Evolutionary conservation across 805 yeast species (phyloP), one percentile per base, ranked within the genome.

Genomic region (Ogataea methanolica): DNA sequence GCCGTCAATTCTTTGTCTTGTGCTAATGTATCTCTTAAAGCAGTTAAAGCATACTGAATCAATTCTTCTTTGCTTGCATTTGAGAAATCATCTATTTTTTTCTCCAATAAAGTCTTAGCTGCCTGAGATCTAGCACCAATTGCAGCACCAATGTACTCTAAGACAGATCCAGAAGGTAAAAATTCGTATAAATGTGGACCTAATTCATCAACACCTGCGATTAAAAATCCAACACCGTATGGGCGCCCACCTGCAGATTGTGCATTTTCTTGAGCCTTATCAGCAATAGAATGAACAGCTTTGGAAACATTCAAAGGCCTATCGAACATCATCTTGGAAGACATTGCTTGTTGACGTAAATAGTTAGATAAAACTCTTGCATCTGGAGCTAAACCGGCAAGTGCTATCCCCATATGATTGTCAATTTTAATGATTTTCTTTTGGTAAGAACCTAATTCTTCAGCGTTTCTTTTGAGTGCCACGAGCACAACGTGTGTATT

Each of bases 61-160:
- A 94, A 78, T 57, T 87, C 83, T 58, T 89, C 95, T 36, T 76
- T 71, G 12, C 78, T 71, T 7, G 82, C 71, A 46, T 77, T 75
- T 17, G 81, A 71, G 56, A 88, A 87, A 31, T 74, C 72, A 35
- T 87, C 89, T 62, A 83, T 75, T 56, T 85, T 84, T 63, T 96
- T 83, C 69, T 94, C 99, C 63, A 94, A 72, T 59, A 89, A 94
- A 2, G 99, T 94, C 72, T 96, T 82, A 15, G 97, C 97, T 43
- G 98, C 98, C 70, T 94, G 99, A 2, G 98, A 92, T 64, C 99
- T 80, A 9, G 99, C 98, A 41, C 99, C 99, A 61, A 94, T 89
- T 35, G 99, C 96, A 12, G 97, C 83, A 34, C 96, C 98, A 57
- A 78, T 80, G 64, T 91, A 87, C 68, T 94, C 98, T 59, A 90